Conservation (phyloP, 345 rosid species). For the Salix koriyanagi region DNA sequence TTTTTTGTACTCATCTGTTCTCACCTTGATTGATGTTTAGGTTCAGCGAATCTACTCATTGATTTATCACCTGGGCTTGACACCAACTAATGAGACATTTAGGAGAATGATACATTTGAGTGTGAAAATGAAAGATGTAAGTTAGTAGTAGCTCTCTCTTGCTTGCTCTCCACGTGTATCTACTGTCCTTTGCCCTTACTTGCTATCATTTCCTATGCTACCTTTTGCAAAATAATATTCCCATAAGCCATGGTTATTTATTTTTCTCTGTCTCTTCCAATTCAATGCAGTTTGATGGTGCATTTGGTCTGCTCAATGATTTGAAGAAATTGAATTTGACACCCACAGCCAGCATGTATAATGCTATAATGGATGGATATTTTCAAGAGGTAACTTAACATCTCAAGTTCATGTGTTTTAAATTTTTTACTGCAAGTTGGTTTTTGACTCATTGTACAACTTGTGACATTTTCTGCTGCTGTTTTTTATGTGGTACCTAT, state of each 20-base stretch:
- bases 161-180: not conserved
- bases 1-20: not conserved
- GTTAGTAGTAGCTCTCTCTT: conserved; percentile 11
- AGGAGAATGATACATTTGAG: conserved; percentile 60
- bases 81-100: conserved; percentile 66
- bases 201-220: conserved; percentile 10
- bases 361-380: conserved; percentile 68
- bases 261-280: not conserved
- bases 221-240: not conserved
- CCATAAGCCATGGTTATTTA: not conserved
- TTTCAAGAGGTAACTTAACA: conserved; percentile 60
- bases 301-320: conserved; percentile 60
- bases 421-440: not conserved
- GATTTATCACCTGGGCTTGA: conserved; percentile 45
- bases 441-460: not conserved
- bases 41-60: conserved; percentile 59
- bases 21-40: conserved; percentile 33
- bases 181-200: not conserved
- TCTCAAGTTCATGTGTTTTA: not conserved
- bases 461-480: not conserved
- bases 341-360: conserved; percentile 66
- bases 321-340: conserved; percentile 51
- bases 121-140: conserved; percentile 79
- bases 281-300: conserved; percentile 61
- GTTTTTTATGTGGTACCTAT: not conserved